These are phyloP conservation scores for Euphorbia lathyris DNA, from an alignment of 345 rosid genomes.

Conservation along the genomic window DNA sequence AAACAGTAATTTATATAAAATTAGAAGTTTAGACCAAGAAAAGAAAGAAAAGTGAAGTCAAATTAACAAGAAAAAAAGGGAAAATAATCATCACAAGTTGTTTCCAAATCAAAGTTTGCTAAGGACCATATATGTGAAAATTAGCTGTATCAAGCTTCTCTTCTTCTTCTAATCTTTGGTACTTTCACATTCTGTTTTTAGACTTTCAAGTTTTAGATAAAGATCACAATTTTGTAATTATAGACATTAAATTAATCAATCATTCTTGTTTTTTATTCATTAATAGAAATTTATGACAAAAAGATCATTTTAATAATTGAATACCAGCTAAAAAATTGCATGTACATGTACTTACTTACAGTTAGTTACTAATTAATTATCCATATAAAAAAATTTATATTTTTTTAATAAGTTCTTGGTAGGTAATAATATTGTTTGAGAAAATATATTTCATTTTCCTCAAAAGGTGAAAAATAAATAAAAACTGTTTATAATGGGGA, in stretches of 20 bases:
- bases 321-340: background rate
- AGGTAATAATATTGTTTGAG: too few relatives aligned
- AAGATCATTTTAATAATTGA: background rate
- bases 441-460: background rate
- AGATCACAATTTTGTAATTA: background rate
- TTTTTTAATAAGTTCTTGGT: too few relatives aligned
- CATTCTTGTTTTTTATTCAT: background rate
- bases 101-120: background rate
- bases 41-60: background rate
- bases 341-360: background rate
- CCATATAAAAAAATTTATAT: too few relatives aligned
- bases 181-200: background rate
- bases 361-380: too few relatives aligned
- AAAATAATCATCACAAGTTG: background rate
- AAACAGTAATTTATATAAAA: background rate
- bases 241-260: background rate
- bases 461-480: background rate
- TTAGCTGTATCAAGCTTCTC: background rate
- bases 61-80: background rate
- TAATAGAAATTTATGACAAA: background rate
- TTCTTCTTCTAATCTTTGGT: background rate
- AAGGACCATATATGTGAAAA: background rate
- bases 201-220: background rate
- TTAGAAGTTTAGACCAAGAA: background rate
- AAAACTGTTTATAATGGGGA: background rate